Evolutionary conservation across 768 basidiomycete species (phyloP).

Genomic region (Termitomyces sp.): DNA sequence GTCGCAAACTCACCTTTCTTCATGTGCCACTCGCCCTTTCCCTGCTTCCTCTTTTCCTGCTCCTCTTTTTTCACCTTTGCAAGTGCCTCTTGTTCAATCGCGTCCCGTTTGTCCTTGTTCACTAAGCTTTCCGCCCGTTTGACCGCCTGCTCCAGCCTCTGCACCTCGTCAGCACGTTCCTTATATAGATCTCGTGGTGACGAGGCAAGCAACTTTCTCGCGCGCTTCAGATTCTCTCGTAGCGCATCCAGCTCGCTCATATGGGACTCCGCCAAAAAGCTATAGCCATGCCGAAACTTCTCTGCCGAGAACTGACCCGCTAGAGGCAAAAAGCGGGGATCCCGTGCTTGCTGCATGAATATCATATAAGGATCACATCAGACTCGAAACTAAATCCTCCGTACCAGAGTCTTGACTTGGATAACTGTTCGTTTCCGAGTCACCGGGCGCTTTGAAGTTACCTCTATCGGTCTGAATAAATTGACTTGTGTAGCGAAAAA

Average conservation of each 20-base stretch:
- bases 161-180: conserved; percentile 68
- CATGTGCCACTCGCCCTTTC: conserved; percentile 85
- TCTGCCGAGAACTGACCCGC: conserved; percentile 66
- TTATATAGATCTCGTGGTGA: conserved; percentile 59
- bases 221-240: conserved; percentile 63
- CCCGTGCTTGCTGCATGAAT: conserved; percentile 62
- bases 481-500: conserved; percentile 6
- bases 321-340: conserved; percentile 81
- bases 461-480: conserved; percentile 64
- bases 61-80: conserved; percentile 54
- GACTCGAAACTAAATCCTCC: conserved; percentile 22
- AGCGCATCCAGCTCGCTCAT: conserved; percentile 62
- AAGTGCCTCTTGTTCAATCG: conserved; percentile 70
- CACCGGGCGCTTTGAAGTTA: conserved; percentile 84
- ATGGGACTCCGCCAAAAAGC: conserved; percentile 70
- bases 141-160: conserved; percentile 66
- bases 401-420: conserved; percentile 62
- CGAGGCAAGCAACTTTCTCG: conserved; percentile 58
- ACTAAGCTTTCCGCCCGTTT: conserved; percentile 78
- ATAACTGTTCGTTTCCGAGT: conserved; percentile 69
- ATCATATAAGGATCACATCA: conserved; percentile 1
- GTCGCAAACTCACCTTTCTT: conserved; percentile 58
- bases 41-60: conserved; percentile 62
- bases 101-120: conserved; percentile 67
- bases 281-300: conserved; percentile 69